These are phyloP conservation scores for Pyricularia grisea DNA, from an alignment of 2,329 filamentous ascomycete genomes.

Conservation along the genomic window DNA sequence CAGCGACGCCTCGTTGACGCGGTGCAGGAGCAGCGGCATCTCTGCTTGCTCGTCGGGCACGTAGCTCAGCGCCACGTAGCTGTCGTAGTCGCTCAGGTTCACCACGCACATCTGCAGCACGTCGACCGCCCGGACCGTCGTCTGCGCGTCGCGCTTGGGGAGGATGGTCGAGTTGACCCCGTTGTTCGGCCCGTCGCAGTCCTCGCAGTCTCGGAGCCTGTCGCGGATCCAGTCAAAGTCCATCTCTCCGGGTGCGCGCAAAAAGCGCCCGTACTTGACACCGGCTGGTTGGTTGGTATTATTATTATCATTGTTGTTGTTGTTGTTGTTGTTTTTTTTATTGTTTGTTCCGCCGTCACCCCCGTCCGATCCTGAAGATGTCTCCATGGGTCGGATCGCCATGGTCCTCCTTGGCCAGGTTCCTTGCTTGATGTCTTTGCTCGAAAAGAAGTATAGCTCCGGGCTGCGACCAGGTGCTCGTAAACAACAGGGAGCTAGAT, in stretches of 20 bases:
- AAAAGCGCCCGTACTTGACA: neutral
- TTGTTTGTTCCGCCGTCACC: neutral
- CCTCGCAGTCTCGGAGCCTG: slow-evolving; percentile 1
- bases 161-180: neutral
- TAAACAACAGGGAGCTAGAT: neutral
- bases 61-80: slow-evolving; percentile 7
- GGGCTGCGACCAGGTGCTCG: neutral
- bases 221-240: slow-evolving; percentile 5
- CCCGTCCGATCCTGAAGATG: neutral
- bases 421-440: neutral
- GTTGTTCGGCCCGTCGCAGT: neutral
- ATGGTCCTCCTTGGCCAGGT: slow-evolving; percentile 1
- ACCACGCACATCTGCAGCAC: slow-evolving; percentile 5
- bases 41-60: slow-evolving; percentile 1
- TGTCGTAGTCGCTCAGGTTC: slow-evolving; percentile 3
- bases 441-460: neutral
- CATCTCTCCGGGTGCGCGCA: slow-evolving; percentile 2
- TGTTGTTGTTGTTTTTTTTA: neutral
- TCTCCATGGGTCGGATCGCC: slow-evolving; percentile 4
- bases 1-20: neutral
- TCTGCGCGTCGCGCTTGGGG: neutral
- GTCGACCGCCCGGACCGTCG: neutral
- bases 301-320: neutral
- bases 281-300: neutral
- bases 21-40: slow-evolving; percentile 1